Evolutionary conservation across 768 basidiomycete genomes (phyloP).

Genomic region (Boletus reticulatus): DNA sequence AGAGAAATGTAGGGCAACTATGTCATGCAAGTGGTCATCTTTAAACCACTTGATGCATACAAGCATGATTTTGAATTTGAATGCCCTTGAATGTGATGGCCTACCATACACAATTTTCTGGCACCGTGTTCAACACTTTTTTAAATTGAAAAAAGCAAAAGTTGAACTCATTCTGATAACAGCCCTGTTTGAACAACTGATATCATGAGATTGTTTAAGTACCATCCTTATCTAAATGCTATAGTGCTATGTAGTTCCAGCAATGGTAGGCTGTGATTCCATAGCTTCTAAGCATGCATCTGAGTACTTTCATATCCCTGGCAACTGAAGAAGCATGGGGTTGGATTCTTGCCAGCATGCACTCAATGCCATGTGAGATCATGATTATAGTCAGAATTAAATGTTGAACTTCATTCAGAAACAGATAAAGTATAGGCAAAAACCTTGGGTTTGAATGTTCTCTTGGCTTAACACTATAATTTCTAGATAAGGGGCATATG

Average conservation of each 20-base stretch:
- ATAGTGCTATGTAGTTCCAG: slow-evolving; percentile 10
- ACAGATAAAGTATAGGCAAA: too few relatives aligned
- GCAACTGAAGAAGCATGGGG: too few relatives aligned
- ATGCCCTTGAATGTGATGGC: background rate
- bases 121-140: background rate
- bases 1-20: slow-evolving; percentile 2
- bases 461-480: too few relatives aligned
- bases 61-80: too few relatives aligned
- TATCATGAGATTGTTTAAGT: slow-evolving; percentile 5
- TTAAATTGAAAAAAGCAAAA: slow-evolving; percentile 3
- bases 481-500: too few relatives aligned
- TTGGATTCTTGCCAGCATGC: too few relatives aligned
- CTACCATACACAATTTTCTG: slow-evolving; percentile 7
- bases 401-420: too few relatives aligned
- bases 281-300: background rate
- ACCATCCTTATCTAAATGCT: background rate
- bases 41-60: slow-evolving; percentile 9
- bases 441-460: too few relatives aligned
- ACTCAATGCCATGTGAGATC: too few relatives aligned
- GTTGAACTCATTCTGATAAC: background rate
- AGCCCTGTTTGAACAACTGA: slow-evolving; percentile 4
- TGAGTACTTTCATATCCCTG: too few relatives aligned
- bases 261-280: slow-evolving; percentile 3
- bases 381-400: too few relatives aligned
- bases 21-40: slow-evolving; percentile 10